Evolutionary conservation across 2,329 filamentous ascomycete species (phyloP).

Genomic region (Stemphylium vesicarium): DNA sequence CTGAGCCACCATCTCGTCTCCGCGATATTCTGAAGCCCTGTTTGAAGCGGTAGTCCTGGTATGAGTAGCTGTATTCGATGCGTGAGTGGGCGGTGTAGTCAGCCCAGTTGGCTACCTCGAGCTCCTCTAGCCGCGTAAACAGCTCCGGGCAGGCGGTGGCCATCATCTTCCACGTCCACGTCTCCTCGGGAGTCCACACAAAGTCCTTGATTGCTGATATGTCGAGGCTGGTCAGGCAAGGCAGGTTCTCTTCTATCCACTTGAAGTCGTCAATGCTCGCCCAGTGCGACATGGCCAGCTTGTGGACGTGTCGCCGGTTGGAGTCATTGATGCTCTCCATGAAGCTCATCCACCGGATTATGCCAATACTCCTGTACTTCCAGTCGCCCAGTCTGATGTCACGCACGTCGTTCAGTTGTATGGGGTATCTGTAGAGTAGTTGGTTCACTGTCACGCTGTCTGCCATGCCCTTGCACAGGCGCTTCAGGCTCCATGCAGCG

Average conservation of each 20-base stretch:
- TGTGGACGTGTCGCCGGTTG: slow-evolving; percentile 42
- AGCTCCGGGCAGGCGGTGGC: slow-evolving; percentile 40
- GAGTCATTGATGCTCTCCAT: slow-evolving; percentile 39
- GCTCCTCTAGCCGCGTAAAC: slow-evolving; percentile 40
- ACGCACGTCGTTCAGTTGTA: slow-evolving; percentile 38
- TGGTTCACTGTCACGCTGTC: slow-evolving; percentile 38
- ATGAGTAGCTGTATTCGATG: slow-evolving; percentile 47
- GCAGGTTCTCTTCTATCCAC: slow-evolving; percentile 48
- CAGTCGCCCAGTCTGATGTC: slow-evolving; percentile 44
- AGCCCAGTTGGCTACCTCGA: slow-evolving; percentile 47
- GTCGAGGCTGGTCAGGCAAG: slow-evolving; percentile 40
- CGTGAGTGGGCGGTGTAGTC: slow-evolving; percentile 47
- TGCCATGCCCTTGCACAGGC: slow-evolving; percentile 41
- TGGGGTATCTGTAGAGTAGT: slow-evolving; percentile 43
- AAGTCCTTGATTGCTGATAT: slow-evolving; percentile 48
- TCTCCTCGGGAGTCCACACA: slow-evolving; percentile 46
- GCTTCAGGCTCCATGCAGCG: slow-evolving; percentile 43
- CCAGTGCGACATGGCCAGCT: slow-evolving; percentile 47
- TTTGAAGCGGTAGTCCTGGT: slow-evolving; percentile 47
- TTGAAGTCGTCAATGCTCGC: slow-evolving; percentile 44
- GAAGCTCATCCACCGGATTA: slow-evolving; percentile 41
- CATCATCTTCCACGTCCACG: slow-evolving; percentile 46
- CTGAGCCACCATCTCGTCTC: slow-evolving; percentile 41
- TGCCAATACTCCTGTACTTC: slow-evolving; percentile 39
- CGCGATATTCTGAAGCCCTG: slow-evolving; percentile 44